Conservation (phyloP, 208 protist species). For the Leishmania braziliensis region DNA sequence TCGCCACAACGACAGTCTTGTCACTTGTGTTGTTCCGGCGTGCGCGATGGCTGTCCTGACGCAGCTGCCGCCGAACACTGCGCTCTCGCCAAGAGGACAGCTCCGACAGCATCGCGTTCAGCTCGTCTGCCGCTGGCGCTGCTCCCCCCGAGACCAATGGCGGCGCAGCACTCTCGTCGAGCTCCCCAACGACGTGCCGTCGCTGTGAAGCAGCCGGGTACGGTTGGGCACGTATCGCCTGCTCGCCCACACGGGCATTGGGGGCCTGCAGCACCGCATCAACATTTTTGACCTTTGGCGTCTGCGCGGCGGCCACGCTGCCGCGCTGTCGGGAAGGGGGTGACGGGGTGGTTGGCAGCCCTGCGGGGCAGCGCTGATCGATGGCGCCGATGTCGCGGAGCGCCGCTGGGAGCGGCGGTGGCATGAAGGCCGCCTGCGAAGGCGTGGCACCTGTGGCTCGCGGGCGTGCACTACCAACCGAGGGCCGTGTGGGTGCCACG, state of each 20-base stretch:
- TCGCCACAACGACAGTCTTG: background rate
- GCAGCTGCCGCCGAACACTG: constrained; percentile 24
- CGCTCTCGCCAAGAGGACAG: constrained; percentile 33
- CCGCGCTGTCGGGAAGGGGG: background rate
- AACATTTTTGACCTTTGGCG: background rate
- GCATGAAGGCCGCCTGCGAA: constrained; percentile 10
- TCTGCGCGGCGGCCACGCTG: background rate
- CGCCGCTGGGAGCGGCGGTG: constrained; percentile 22
- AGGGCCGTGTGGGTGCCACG: background rate
- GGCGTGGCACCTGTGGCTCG: background rate
- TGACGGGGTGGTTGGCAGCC: background rate
- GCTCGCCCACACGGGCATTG: background rate
- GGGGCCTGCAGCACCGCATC: background rate
- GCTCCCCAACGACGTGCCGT: background rate
- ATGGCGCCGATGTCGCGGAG: constrained; percentile 8
- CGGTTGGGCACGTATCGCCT: background rate
- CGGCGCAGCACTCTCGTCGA: background rate
- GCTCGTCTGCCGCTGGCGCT: constrained; percentile 11
- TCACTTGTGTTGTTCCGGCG: background rate
- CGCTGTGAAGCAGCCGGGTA: background rate
- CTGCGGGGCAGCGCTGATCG: background rate
- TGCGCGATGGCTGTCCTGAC: background rate
- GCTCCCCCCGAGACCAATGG: background rate
- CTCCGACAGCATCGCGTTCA: constrained; percentile 26
- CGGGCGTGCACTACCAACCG: background rate